These are phyloP conservation scores for Phytopythium oedochilum DNA, from an alignment of 352 stramenopile species.

Conservation along the genomic window DNA sequence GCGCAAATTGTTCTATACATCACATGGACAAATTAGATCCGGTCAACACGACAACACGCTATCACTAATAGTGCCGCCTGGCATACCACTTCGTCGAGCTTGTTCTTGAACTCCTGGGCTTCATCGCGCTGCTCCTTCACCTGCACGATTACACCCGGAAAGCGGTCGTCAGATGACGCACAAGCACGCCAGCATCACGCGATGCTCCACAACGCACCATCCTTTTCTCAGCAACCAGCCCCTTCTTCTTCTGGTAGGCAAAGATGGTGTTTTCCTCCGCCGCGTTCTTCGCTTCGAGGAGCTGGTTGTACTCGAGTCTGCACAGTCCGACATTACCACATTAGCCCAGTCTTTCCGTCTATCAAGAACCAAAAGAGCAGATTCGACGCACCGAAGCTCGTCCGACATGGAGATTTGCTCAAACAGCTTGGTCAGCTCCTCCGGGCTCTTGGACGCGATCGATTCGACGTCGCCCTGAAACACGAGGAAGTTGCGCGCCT, in stretches of 20 bases:
- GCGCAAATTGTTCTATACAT: conserved; percentile 55
- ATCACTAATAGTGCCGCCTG: background rate
- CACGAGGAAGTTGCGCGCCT: conserved; percentile 99
- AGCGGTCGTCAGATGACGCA: background rate
- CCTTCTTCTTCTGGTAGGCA: conserved; percentile 96
- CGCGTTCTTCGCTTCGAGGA: conserved; percentile 89
- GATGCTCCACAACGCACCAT: conserved; percentile 23
- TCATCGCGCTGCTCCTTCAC: conserved; percentile 96
- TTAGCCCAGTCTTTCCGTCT: too few species aligned
- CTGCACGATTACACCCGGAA: conserved; percentile 7
- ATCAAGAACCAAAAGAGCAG: conserved; percentile 1
- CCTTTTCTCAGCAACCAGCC: conserved; percentile 89
- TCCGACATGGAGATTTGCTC: conserved; percentile 95
- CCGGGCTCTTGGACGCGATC: conserved; percentile 94
- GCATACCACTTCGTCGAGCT: conserved; percentile 59
- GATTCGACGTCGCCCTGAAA: conserved; percentile 99
- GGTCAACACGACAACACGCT: background rate
- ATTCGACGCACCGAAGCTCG: conserved; percentile 54
- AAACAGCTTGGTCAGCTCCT: conserved; percentile 96
- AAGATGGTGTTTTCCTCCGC: conserved; percentile 94
- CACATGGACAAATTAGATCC: background rate
- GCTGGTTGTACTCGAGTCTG: conserved; percentile 68
- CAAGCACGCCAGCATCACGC: background rate
- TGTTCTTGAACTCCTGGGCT: conserved; percentile 79
- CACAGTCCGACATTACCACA: too few species aligned